A percentile compares a stretch with the other conserved stretches of the same genome.
phyloP scores from a whole-genome alignment of 2,329 filamentous ascomycete species.

The Paracoccidioides brasiliensis region DNA sequence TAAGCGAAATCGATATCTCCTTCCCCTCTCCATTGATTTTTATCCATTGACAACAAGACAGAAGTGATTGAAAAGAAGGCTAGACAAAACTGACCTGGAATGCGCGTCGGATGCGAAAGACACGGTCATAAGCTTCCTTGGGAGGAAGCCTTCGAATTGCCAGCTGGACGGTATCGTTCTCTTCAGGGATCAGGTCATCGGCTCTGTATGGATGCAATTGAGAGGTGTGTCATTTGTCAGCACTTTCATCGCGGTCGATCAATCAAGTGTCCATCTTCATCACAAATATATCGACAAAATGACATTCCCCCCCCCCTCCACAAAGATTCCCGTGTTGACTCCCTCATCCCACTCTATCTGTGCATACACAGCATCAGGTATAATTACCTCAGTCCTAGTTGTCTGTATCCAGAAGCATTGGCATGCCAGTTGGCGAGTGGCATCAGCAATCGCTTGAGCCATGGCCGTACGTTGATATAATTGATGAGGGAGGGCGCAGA shows the following conservation, averaged over 20 bases:
- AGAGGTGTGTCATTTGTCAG: neutral
- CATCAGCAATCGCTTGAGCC: slow-evolving; percentile 65
- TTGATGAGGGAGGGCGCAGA: slow-evolving; percentile 57
- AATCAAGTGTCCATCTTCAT: neutral
- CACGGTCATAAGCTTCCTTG: slow-evolving; percentile 88
- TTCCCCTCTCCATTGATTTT: neutral
- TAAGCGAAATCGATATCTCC: neutral
- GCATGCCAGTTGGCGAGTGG: slow-evolving; percentile 81
- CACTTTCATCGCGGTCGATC: neutral
- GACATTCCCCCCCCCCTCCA: neutral
- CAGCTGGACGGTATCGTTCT: slow-evolving; percentile 71
- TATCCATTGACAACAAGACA: neutral
- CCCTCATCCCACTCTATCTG: neutral
- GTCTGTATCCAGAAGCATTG: slow-evolving; percentile 81
- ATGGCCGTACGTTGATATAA: slow-evolving; percentile 71
- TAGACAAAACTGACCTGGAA: slow-evolving; percentile 52
- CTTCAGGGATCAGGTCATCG: slow-evolving; percentile 91
- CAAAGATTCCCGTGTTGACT: neutral
- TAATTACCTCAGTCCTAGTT: slow-evolving; percentile 78
- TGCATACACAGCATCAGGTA: slow-evolving; percentile 1
- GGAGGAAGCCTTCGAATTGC: slow-evolving; percentile 82
- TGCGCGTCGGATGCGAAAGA: slow-evolving; percentile 92
- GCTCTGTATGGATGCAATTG: slow-evolving; percentile 42
- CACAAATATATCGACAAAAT: no score
- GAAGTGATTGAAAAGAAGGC: neutral